Percentiles rank a stretch among this genome's conserved stretches.
These are phyloP conservation scores for Aureobasidium sp. DNA, from an alignment of 2,329 filamentous ascomycete species.

Conservation along the genomic window DNA sequence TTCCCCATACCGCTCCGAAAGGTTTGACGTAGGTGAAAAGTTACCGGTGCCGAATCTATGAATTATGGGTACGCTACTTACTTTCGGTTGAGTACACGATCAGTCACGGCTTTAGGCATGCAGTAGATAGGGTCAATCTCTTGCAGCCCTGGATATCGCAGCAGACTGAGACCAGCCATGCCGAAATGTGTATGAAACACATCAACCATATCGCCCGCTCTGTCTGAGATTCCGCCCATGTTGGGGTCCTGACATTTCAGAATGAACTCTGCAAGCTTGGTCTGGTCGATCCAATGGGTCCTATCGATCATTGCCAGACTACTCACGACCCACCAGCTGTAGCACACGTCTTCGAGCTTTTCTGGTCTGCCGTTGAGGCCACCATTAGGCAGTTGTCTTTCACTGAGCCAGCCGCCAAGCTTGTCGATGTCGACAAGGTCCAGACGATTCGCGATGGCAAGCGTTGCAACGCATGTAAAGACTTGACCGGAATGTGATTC, in stretches of 20 bases:
- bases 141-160: slow-evolving; percentile 68
- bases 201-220: slow-evolving; percentile 91
- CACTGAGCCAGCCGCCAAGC: slow-evolving; percentile 83
- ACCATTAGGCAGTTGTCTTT: slow-evolving; percentile 79
- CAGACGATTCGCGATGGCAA: slow-evolving; percentile 74
- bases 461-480: slow-evolving; percentile 83
- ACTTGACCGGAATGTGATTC: slow-evolving; percentile 95
- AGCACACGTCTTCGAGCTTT: slow-evolving; percentile 94
- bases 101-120: slow-evolving; percentile 11
- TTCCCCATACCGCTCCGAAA: not conserved
- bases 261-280: slow-evolving; percentile 74
- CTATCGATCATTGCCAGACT: slow-evolving; percentile 83
- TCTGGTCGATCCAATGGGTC: slow-evolving; percentile 86
- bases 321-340: slow-evolving; percentile 97
- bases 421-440: slow-evolving; percentile 74
- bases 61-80: not conserved
- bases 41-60: not conserved
- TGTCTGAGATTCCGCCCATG: slow-evolving; percentile 77
- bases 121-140: slow-evolving; percentile 78
- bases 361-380: slow-evolving; percentile 92
- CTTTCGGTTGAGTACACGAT: slow-evolving; percentile 4
- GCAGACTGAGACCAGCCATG: slow-evolving; percentile 76
- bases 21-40: not conserved
- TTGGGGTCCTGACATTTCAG: slow-evolving; percentile 81
- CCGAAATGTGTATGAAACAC: slow-evolving; percentile 95